Evolutionary conservation across 441 rosid genomes (phyloP).

Genomic region (Populus hybrid): DNA sequence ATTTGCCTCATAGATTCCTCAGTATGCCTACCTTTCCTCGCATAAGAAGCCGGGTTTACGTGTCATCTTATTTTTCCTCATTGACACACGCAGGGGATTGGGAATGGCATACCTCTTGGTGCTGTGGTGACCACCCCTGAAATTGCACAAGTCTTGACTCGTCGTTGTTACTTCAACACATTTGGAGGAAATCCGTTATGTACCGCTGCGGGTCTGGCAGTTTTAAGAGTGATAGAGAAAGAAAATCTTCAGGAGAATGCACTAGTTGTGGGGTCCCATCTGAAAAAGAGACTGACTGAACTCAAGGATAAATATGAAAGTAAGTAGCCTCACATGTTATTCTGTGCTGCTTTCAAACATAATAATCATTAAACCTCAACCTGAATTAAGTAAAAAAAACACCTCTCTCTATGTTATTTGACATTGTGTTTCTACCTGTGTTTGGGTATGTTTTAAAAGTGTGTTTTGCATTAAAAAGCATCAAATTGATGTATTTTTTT

Average conservation of each 20-base stretch:
- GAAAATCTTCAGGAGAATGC: conserved; percentile 92
- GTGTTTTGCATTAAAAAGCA: no score
- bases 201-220: conserved; percentile 88
- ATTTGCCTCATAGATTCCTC: neutral
- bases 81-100: conserved; percentile 64
- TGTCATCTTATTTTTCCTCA: conserved; percentile 1
- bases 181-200: conserved; percentile 90
- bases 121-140: conserved; percentile 96
- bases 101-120: conserved; percentile 94
- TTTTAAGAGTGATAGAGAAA: conserved; percentile 78
- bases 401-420: no score
- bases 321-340: conserved; percentile 25
- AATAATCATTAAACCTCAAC: neutral
- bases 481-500: no score
- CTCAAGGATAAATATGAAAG: conserved; percentile 80
- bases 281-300: conserved; percentile 60
- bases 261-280: conserved; percentile 64
- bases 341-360: neutral
- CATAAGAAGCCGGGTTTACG: neutral
- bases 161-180: conserved; percentile 81
- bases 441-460: no score
- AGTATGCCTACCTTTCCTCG: neutral
- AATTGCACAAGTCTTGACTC: conserved; percentile 77
- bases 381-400: neutral
- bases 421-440: no score